phyloP scores from a whole-genome alignment of 2,329 filamentous ascomycete species.

The Diatrype stigma region DNA sequence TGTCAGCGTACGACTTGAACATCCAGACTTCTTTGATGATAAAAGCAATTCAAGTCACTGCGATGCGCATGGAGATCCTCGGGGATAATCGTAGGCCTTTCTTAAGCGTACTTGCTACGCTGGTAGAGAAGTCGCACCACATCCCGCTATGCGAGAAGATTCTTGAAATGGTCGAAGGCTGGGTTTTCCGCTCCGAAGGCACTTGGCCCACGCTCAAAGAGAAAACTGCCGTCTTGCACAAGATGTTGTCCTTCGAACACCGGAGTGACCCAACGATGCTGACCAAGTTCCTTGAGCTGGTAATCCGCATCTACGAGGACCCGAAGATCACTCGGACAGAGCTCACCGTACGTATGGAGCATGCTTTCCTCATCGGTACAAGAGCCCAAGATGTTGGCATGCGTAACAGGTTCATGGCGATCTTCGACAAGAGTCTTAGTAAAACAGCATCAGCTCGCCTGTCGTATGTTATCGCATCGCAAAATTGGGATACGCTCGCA shows the following conservation, averaged over 20 bases:
- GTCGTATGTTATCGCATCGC: constrained; percentile 81
- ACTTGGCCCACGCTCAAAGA: constrained; percentile 97
- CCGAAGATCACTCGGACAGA: constrained; percentile 93
- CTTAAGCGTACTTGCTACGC: constrained; percentile 86
- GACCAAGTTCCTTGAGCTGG: constrained; percentile 89
- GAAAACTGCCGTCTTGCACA: constrained; percentile 97
- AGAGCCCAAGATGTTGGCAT: constrained; percentile 91
- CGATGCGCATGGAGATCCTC: constrained; percentile 85
- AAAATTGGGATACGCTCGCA: constrained; percentile 94
- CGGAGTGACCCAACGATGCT: constrained; percentile 78
- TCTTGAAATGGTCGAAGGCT: constrained; percentile 85
- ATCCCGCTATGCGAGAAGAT: constrained; percentile 87
- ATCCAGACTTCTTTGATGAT: constrained; percentile 89
- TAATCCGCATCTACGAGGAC: constrained; percentile 97
- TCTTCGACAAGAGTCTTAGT: constrained; percentile 94
- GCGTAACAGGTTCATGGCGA: constrained; percentile 93
- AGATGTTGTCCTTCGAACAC: constrained; percentile 95
- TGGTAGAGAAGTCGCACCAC: constrained; percentile 93
- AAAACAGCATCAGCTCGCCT: constrained; percentile 85
- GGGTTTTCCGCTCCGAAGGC: constrained; percentile 94
- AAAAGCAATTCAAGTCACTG: constrained; percentile 91
- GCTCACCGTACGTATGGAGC: constrained; percentile 93
- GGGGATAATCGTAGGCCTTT: constrained; percentile 90
- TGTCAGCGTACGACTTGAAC: constrained; percentile 74
- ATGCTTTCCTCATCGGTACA: constrained; percentile 94